A percentile compares a stretch with the other conserved stretches of the same genome.
These are phyloP conservation scores for Apiospora rasikravindrae DNA, from an alignment of 2,329 filamentous ascomycete species.

Conservation along the genomic window DNA sequence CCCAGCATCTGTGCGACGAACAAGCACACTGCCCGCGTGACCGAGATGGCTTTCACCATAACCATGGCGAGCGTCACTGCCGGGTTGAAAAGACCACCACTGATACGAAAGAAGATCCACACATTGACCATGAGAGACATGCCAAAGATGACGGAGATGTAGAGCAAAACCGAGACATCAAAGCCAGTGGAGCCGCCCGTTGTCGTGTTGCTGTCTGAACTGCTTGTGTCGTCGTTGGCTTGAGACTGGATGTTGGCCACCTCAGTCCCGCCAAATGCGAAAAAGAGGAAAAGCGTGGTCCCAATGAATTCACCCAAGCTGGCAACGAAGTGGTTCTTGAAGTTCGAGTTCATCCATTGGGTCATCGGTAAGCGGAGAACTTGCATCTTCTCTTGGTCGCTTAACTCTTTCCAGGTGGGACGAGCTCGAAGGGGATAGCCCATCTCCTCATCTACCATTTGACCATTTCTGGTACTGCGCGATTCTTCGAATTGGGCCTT, in stretches of 20 bases:
- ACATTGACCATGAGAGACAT: slow-evolving; percentile 43
- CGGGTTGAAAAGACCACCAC: slow-evolving; percentile 32
- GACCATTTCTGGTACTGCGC: background rate
- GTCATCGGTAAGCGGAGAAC: slow-evolving; percentile 51
- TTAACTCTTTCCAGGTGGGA: slow-evolving; percentile 46
- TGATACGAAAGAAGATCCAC: slow-evolving; percentile 47
- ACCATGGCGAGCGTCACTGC: slow-evolving; percentile 30
- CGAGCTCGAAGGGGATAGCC: background rate
- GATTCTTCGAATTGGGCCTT: slow-evolving; percentile 20
- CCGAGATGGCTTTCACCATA: slow-evolving; percentile 24
- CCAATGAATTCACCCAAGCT: slow-evolving; percentile 46
- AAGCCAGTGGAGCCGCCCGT: slow-evolving; percentile 27
- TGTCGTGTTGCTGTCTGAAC: slow-evolving; percentile 25
- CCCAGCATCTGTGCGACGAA: slow-evolving; percentile 28
- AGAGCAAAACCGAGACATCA: slow-evolving; percentile 33
- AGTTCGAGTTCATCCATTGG: slow-evolving; percentile 52
- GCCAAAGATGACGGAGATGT: slow-evolving; percentile 41
- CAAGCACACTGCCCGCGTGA: slow-evolving; percentile 23
- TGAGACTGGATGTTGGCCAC: slow-evolving; percentile 43
- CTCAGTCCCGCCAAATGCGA: slow-evolving; percentile 48
- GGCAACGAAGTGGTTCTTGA: slow-evolving; percentile 51
- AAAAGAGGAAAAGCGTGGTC: slow-evolving; percentile 50
- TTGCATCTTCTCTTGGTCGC: slow-evolving; percentile 45
- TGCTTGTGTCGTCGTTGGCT: slow-evolving; percentile 19
- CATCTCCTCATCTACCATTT: slow-evolving; percentile 25